These are phyloP conservation scores for Pontederia paniculata DNA, from an alignment of 176 grass and related monocot species.

Conservation along the genomic window DNA sequence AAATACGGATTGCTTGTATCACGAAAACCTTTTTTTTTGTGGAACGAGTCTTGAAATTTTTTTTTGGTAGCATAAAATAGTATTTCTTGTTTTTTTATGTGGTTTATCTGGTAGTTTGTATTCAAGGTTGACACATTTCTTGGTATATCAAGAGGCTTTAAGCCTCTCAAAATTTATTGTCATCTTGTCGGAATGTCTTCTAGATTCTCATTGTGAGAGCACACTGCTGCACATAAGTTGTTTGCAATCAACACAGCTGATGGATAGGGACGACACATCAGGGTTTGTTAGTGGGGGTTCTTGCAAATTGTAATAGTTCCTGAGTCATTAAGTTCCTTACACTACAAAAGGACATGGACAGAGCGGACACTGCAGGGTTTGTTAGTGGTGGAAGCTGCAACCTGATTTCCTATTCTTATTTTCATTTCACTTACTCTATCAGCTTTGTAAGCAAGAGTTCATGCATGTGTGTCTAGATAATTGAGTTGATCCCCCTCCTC, in stretches of 20 bases:
- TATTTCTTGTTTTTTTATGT: too few relatives aligned
- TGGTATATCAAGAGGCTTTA: too few relatives aligned
- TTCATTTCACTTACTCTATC: slow-evolving; percentile 42
- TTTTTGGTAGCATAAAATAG: too few relatives aligned
- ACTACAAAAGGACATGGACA: slow-evolving; percentile 31
- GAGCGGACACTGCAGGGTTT: slow-evolving; percentile 64
- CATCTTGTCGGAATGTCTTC: too few relatives aligned
- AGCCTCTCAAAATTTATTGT: too few relatives aligned
- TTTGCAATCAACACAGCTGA: neutral
- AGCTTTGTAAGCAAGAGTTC: slow-evolving; percentile 15
- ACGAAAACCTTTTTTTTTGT: too few relatives aligned
- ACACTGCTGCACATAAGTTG: neutral
- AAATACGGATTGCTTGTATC: too few relatives aligned
- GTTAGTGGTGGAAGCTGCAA: slow-evolving; percentile 48
- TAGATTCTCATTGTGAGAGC: too few relatives aligned
- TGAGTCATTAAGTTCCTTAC: neutral
- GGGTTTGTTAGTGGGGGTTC: neutral
- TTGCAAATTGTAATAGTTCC: neutral
- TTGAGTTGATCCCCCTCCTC: neutral
- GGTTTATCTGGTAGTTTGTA: too few relatives aligned
- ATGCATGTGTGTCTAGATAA: slow-evolving; percentile 1
- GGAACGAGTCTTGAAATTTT: too few relatives aligned
- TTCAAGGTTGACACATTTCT: too few relatives aligned
- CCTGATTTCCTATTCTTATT: slow-evolving; percentile 40
- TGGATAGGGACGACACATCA: neutral